Evolutionary conservation across 2,329 filamentous ascomycete genomes (phyloP).

Genomic region (Pseudogymnoascus sp.): DNA sequence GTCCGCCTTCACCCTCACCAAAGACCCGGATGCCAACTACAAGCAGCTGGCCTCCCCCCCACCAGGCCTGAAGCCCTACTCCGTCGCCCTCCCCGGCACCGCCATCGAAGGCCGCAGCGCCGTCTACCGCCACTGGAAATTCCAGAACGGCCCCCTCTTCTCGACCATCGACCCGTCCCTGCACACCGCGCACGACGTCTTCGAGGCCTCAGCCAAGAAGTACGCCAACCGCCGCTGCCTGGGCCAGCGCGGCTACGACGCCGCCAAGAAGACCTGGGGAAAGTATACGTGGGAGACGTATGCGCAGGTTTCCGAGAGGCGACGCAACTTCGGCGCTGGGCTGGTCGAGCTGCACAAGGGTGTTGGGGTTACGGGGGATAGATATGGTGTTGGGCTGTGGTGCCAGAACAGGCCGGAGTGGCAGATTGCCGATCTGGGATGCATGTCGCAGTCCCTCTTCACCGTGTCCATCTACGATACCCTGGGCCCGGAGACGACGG

Average conservation of each 20-base stretch:
- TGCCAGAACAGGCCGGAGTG: constrained; percentile 82
- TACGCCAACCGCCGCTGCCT: constrained; percentile 64
- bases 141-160: constrained; percentile 62
- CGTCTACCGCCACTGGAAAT: constrained; percentile 78
- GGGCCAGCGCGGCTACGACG: constrained; percentile 73
- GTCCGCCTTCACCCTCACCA: not conserved
- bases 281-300: constrained; percentile 82
- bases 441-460: constrained; percentile 79
- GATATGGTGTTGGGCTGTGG: constrained; percentile 75
- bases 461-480: constrained; percentile 96
- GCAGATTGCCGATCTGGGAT: constrained; percentile 81
- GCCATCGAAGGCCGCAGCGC: constrained; percentile 63
- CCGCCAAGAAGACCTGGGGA: constrained; percentile 61
- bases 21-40: constrained; percentile 22
- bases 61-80: constrained; percentile 50
- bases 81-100: constrained; percentile 67
- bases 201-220: constrained; percentile 59
- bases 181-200: constrained; percentile 70
- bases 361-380: constrained; percentile 55
- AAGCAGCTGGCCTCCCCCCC: constrained; percentile 21
- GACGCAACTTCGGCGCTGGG: constrained; percentile 78
- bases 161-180: constrained; percentile 63
- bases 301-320: constrained; percentile 65
- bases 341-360: constrained; percentile 73
- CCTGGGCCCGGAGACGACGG: constrained; percentile 79